Conservation (phyloP, 202 grass and related monocot genomes). For the Hordeum pubiflorum region DNA sequence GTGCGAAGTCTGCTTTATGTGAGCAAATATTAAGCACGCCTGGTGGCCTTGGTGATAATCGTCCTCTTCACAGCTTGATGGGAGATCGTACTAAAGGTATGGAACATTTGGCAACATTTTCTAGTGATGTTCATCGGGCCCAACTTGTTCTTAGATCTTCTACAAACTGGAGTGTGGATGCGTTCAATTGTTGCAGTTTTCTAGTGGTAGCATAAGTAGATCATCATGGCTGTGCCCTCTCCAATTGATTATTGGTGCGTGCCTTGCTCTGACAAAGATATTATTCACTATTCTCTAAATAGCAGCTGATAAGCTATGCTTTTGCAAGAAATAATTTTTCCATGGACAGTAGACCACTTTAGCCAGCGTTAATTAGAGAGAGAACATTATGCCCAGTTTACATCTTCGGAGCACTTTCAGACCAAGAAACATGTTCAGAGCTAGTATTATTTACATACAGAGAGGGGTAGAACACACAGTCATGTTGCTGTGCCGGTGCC, state of each 20-base stretch:
- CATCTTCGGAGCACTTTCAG: neutral
- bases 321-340: neutral
- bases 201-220: neutral
- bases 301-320: neutral
- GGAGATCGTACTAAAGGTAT: conserved; percentile 96
- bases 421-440: neutral
- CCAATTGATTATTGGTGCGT: neutral
- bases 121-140: neutral
- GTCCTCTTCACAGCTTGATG: conserved; percentile 90
- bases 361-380: neutral
- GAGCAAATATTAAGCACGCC: conserved; percentile 75
- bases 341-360: neutral
- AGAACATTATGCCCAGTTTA: neutral
- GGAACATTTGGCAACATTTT: conserved; percentile 15
- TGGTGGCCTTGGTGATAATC: conserved; percentile 76
- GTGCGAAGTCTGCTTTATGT: conserved; percentile 95
- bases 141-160: neutral
- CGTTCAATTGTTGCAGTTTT: neutral
- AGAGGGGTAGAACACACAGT: neutral
- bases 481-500: no score
- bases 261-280: neutral
- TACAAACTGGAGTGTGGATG: neutral
- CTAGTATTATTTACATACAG: neutral
- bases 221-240: neutral
- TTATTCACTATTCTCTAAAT: neutral